These are phyloP conservation scores for Monosporascus sp. DNA, from an alignment of 2,329 filamentous ascomycete genomes.

Conservation along the genomic window DNA sequence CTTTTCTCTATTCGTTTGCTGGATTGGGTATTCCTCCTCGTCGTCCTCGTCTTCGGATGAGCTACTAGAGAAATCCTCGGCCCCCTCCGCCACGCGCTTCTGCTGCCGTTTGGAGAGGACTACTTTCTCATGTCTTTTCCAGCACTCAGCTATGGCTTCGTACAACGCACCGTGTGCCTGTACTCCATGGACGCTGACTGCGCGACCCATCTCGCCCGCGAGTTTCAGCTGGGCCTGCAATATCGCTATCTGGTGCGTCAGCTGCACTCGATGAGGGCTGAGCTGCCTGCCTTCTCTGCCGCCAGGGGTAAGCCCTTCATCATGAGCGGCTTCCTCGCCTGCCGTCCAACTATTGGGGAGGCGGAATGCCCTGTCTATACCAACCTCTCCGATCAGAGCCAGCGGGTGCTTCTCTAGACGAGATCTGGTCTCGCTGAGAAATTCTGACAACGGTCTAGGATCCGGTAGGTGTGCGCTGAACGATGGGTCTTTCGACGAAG, in stretches of 20 bases:
- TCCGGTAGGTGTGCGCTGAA: slow-evolving; percentile 50
- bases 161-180: slow-evolving; percentile 69
- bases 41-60: slow-evolving; percentile 33
- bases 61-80: slow-evolving; percentile 38
- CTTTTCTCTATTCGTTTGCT: slow-evolving; percentile 16
- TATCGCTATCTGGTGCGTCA: slow-evolving; percentile 63
- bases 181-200: slow-evolving; percentile 68
- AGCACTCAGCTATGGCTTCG: slow-evolving; percentile 58
- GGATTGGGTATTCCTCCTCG: slow-evolving; percentile 20
- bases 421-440: slow-evolving; percentile 49
- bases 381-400: slow-evolving; percentile 72
- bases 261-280: slow-evolving; percentile 61
- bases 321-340: slow-evolving; percentile 31
- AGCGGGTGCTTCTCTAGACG: slow-evolving; percentile 53
- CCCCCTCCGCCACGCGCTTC: slow-evolving; percentile 41
- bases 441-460: slow-evolving; percentile 54
- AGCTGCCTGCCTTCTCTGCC: slow-evolving; percentile 64
- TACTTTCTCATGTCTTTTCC: slow-evolving; percentile 64
- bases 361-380: slow-evolving; percentile 71
- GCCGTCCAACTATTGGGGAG: slow-evolving; percentile 57
- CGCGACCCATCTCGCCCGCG: slow-evolving; percentile 60
- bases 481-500: slow-evolving; percentile 35
- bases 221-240: slow-evolving; percentile 65
- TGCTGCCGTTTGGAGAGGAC: slow-evolving; percentile 56
- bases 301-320: slow-evolving; percentile 56